Evolutionary conservation across 1,139 yeast species (phyloP).

Genomic region (Fermentozyma sake): DNA sequence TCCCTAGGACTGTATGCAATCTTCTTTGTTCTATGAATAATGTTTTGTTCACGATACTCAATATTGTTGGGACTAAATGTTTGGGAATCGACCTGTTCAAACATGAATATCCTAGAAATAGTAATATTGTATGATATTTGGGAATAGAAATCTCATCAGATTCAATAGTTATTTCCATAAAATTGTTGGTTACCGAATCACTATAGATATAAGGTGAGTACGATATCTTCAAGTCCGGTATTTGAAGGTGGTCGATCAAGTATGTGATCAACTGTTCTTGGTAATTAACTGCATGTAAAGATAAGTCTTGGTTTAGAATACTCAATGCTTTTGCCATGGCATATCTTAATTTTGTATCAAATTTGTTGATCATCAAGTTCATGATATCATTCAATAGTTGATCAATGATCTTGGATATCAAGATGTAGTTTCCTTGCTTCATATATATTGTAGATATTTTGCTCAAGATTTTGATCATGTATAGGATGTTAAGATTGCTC

Average conservation of each 20-base stretch:
- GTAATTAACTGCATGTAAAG: slow-evolving; percentile 27
- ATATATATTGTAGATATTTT: slow-evolving; percentile 23
- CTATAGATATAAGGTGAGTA: slow-evolving; percentile 2
- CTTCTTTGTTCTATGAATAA: slow-evolving; percentile 51
- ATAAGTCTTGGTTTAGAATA: slow-evolving; percentile 16
- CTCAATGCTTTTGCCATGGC: slow-evolving; percentile 35
- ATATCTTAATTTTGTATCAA: slow-evolving; percentile 33
- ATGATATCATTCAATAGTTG: slow-evolving; percentile 27
- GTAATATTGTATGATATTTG: slow-evolving; percentile 31
- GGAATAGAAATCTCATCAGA: slow-evolving; percentile 21
- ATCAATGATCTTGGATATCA: slow-evolving; percentile 24
- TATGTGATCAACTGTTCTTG: slow-evolving; percentile 28
- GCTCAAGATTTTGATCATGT: slow-evolving; percentile 31
- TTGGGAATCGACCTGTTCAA: slow-evolving; percentile 27
- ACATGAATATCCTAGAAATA: slow-evolving; percentile 33
- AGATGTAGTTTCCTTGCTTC: slow-evolving; percentile 11
- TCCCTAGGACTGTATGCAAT: slow-evolving; percentile 51
- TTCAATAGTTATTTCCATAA: slow-evolving; percentile 15
- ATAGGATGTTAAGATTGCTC: slow-evolving; percentile 23
- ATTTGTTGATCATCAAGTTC: slow-evolving; percentile 16
- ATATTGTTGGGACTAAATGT: slow-evolving; percentile 17
- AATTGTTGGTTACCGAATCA: slow-evolving; percentile 2
- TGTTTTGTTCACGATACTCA: slow-evolving; percentile 39
- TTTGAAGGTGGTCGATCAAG: slow-evolving; percentile 22
- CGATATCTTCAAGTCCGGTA: slow-evolving; percentile 7